Conservation (phyloP, 2,329 filamentous ascomycete genomes). For the Talaromyces islandicus region DNA sequence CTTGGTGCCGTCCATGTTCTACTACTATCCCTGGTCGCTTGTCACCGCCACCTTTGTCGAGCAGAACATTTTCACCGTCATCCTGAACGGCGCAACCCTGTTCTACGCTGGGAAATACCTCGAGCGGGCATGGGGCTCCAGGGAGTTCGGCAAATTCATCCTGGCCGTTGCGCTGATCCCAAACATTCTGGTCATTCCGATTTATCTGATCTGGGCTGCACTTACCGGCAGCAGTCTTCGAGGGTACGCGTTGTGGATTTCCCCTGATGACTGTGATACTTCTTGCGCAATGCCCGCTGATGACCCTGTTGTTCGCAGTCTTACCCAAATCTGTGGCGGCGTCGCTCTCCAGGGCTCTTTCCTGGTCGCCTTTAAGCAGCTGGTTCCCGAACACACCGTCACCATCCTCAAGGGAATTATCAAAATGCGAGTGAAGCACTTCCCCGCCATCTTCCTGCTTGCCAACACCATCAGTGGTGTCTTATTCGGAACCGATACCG, state of each 20-base stretch:
- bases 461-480: conserved; percentile 64
- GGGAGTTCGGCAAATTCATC: conserved; percentile 87
- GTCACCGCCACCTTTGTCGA: conserved; percentile 82
- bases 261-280: conserved; percentile 15
- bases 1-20: conserved; percentile 73
- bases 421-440: conserved; percentile 79
- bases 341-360: conserved; percentile 87
- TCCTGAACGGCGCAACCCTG: conserved; percentile 69
- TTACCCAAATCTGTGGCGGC: conserved; percentile 80
- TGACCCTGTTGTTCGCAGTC: conserved; percentile 42
- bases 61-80: conserved; percentile 82
- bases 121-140: conserved; percentile 90
- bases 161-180: conserved; percentile 71
- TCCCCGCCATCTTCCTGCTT: conserved; percentile 68
- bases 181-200: conserved; percentile 67
- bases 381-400: conserved; percentile 94
- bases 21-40: conserved; percentile 91
- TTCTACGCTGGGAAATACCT: conserved; percentile 93
- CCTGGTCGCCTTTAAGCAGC: conserved; percentile 94
- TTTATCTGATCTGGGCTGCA: conserved; percentile 68
- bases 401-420: conserved; percentile 84
- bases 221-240: conserved; percentile 44
- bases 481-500: conserved; percentile 64
- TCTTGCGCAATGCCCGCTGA: conserved; percentile 17
- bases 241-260: conserved; percentile 26